Evolutionary conservation across 345 rosid species (phyloP).

Genomic region (Boechera retrofracta): DNA sequence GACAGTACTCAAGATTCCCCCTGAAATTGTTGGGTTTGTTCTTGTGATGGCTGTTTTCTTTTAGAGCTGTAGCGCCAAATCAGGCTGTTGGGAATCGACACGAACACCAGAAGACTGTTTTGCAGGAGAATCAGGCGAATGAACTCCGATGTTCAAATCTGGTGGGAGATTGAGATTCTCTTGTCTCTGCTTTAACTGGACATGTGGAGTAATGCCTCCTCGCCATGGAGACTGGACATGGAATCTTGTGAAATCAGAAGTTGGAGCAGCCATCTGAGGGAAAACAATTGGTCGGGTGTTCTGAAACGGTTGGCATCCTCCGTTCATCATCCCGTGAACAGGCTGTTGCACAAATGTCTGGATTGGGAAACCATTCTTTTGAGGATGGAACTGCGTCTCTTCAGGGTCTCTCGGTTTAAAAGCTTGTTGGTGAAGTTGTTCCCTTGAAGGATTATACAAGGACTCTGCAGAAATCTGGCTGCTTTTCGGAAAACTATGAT

Average conservation of each 20-base stretch:
- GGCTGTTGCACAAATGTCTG: slow-evolving; percentile 64
- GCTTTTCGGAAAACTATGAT: slow-evolving; percentile 47
- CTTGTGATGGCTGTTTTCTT: slow-evolving; percentile 9
- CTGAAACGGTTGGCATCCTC: slow-evolving; percentile 50
- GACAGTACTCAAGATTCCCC: slow-evolving; percentile 22
- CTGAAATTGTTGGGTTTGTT: neutral
- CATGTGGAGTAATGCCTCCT: slow-evolving; percentile 58
- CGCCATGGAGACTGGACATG: slow-evolving; percentile 71
- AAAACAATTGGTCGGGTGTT: slow-evolving; percentile 49
- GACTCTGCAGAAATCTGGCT: slow-evolving; percentile 65
- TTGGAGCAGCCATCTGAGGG: slow-evolving; percentile 55
- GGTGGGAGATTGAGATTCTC: slow-evolving; percentile 74
- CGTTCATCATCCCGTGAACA: slow-evolving; percentile 48
- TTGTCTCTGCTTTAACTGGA: slow-evolving; percentile 63
- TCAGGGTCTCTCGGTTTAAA: slow-evolving; percentile 50
- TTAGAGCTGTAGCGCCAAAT: slow-evolving; percentile 86
- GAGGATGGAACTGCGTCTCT: slow-evolving; percentile 59
- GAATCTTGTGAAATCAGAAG: slow-evolving; percentile 64
- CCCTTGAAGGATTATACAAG: slow-evolving; percentile 66
- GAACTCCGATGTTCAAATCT: slow-evolving; percentile 84
- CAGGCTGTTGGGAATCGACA: slow-evolving; percentile 93
- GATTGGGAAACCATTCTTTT: slow-evolving; percentile 59
- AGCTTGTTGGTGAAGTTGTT: slow-evolving; percentile 58
- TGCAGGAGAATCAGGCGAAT: slow-evolving; percentile 84
- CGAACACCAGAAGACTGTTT: slow-evolving; percentile 76